Base-by-base conservation (phyloP, 305 asterid species). In the Salvia sclarea region DNA sequence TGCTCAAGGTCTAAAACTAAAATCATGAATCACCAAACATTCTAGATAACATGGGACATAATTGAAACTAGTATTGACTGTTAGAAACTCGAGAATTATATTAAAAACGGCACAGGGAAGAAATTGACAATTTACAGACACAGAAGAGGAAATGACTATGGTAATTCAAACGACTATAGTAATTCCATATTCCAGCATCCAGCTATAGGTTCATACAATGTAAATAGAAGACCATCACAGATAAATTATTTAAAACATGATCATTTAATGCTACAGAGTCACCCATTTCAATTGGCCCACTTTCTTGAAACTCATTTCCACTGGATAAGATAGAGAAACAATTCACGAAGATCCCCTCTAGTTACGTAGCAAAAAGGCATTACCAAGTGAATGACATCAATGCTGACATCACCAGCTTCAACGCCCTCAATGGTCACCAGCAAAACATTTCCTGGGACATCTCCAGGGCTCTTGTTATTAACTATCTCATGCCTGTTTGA, bases 401-500 rank as follows among this genome's bases (percentile, higher is more conserved):
- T 90, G 86, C 94, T 86, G 67, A 90, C 88, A 77, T 90, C 95
- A 69, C 82, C 84, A 64, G 97, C 94, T 79, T 86, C 95, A 70
- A 88, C 90, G 22, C 95, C 97, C 81, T 86, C 95, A 14, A 90
- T 86, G 20, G 94, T 82, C 50, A 86, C 95, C 64, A 90, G 88
- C 84, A 90, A 80, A 61, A 88, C 97, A 71, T 90, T 90, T 43
- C 97, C 88, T 0, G 92, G 97, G 64, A 80, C 89, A 78, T 90
- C 95, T 49, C 94, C 95, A 4, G 94, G 94, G 69, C 89, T 81
- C 79, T 82, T 90, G 77, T 86, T 85, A 73, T 90, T 85, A 59
- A 88, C 94, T 61, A 90, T 88, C 72, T 90, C 97, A 68, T 90
- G 86, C 71, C 95, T 86, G 75, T 90, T 88, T 44, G 97, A 91